These are phyloP conservation scores for Myriosclerotinia duriaeana DNA, from an alignment of 2,329 filamentous ascomycete genomes.

Conservation along the genomic window DNA sequence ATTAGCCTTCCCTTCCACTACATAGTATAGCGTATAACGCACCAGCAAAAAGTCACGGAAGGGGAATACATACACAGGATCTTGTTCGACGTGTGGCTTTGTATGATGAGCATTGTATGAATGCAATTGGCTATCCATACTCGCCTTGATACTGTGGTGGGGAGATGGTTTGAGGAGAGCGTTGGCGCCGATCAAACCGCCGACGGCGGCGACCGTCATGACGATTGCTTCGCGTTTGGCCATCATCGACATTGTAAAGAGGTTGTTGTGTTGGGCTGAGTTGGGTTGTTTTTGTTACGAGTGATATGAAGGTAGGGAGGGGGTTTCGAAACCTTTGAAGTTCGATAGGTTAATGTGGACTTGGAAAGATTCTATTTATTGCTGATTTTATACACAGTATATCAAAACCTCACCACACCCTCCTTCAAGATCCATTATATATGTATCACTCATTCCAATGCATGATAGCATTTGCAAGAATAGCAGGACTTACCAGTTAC, in stretches of 20 bases:
- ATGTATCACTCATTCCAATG: neutral
- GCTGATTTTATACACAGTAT: neutral
- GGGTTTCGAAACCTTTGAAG: neutral
- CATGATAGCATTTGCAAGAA: neutral
- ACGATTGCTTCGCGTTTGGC: conserved; percentile 20
- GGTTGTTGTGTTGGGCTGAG: neutral
- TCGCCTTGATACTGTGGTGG: conserved; percentile 16
- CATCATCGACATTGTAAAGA: neutral
- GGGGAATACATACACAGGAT: conserved; percentile 21
- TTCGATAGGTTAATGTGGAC: neutral
- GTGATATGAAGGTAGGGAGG: neutral
- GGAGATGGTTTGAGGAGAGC: conserved; percentile 7
- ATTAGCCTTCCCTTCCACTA: neutral
- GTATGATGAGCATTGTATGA: conserved; percentile 13
- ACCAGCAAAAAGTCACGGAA: conserved; percentile 2
- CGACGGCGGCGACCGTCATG: conserved; percentile 13
- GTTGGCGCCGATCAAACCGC: conserved; percentile 21
- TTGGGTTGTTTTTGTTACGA: neutral
- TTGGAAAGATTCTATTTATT: neutral
- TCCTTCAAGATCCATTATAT: neutral
- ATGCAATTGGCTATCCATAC: conserved; percentile 18
- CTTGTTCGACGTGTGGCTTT: conserved; percentile 12
- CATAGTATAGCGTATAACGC: neutral
- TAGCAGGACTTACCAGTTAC: neutral
- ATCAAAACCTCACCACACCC: no score